These are phyloP conservation scores for Lentinula sp. DNA, from an alignment of 768 basidiomycete genomes.

Conservation along the genomic window DNA sequence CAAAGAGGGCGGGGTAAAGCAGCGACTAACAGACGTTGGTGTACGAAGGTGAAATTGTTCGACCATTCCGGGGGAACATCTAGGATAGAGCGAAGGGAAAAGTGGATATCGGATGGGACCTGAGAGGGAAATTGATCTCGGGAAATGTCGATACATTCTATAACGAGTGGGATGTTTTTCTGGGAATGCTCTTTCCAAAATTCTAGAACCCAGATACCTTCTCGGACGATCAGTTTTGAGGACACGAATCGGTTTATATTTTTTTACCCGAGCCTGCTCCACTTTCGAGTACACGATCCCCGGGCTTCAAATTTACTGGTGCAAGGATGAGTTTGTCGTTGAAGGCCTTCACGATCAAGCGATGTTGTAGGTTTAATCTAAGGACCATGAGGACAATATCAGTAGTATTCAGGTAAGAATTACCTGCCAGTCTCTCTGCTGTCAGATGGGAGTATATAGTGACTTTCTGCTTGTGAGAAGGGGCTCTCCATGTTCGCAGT, in stretches of 20 bases:
- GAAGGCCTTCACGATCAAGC: not conserved
- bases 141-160: conserved; percentile 1
- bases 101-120: not conserved
- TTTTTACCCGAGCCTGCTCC: not conserved
- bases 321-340: not conserved
- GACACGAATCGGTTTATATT: not conserved
- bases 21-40: not conserved
- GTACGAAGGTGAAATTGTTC: not conserved
- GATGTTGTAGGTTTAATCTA: not conserved
- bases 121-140: not conserved
- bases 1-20: not conserved
- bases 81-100: not conserved
- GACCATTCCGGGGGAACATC: not conserved
- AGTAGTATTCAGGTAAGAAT: not conserved
- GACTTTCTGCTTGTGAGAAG: not conserved
- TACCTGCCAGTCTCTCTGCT: not conserved
- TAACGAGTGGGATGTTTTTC: not conserved
- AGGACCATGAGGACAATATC: not conserved
- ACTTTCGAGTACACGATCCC: not conserved
- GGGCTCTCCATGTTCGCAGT: too few species aligned
- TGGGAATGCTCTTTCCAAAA: not conserved
- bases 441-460: not conserved
- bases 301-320: not conserved
- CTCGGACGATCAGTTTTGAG: not conserved
- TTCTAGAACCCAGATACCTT: conserved; percentile 1